Conservation (phyloP, 2,329 filamentous ascomycete species). For the Lachnellula subtilissima region DNA sequence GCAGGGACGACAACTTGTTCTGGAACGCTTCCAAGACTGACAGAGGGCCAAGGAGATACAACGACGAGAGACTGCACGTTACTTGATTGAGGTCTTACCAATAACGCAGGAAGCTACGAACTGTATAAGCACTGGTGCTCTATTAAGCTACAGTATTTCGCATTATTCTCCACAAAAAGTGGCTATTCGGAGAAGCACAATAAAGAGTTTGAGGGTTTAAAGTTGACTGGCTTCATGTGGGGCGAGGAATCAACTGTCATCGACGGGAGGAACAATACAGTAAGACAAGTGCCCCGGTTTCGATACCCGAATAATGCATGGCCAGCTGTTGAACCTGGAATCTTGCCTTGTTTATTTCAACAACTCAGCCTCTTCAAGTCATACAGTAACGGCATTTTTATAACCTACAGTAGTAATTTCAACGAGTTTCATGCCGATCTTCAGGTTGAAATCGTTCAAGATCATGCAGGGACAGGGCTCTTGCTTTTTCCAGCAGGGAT, state of each 20-base stretch:
- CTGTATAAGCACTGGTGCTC: too few species aligned
- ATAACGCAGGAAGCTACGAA: too few species aligned
- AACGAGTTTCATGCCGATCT: neutral
- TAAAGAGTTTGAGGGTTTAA: too few species aligned
- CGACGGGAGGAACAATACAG: neutral
- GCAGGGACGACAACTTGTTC: neutral
- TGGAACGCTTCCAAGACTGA: too few species aligned
- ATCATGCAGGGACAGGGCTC: neutral
- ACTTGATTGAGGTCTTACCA: too few species aligned
- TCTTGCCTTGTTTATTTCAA: neutral
- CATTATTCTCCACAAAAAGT: too few species aligned
- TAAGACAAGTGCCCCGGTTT: neutral
- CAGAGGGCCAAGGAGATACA: too few species aligned
- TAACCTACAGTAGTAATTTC: neutral
- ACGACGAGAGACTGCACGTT: too few species aligned
- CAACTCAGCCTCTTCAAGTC: neutral
- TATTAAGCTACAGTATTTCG: too few species aligned
- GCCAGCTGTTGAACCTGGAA: neutral
- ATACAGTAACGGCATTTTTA: neutral
- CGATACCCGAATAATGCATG: neutral
- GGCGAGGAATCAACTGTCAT: neutral
- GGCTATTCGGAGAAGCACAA: too few species aligned
- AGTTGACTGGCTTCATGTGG: neutral
- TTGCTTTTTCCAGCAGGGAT: conserved; percentile 1
- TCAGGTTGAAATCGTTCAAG: neutral